Base-by-base conservation (phyloP, 345 rosid genomes). In the Eucalyptus camaldulensis region DNA sequence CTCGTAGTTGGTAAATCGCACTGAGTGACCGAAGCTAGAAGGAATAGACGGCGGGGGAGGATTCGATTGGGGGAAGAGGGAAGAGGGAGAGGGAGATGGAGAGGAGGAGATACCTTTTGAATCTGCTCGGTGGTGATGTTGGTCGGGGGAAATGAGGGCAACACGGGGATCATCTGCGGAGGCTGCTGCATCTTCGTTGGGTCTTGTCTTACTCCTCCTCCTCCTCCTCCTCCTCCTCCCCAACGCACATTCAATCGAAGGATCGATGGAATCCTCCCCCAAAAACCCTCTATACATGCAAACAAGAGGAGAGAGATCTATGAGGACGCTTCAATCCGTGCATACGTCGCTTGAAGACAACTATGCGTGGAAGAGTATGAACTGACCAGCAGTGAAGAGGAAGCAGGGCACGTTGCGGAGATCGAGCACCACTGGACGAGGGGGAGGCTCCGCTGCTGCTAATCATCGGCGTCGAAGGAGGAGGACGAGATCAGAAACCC, bases 71-170 rank as follows among this genome's bases (percentile, higher is more conserved):
- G 17, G 51, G 51, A 49, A 49, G 51, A 49, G 51, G 51, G 51
- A 13, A 49, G 51, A 49, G 51, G 51, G 50, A 49, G 51, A 43
- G 44, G 47, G 47, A 45, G 47, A 49, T 6, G 51, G 51, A 50
- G 43, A 81, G 60, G 90, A 43, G 31, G 31, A 31, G 62, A 7
- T 62, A 95, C 99, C 99, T 96, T 96, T 91, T 97, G 99, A 95
- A 97, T 96, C 95, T 49, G 99, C 91, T 97, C 98, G 62, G 99
- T 96, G 87, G 97, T 95, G 93, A 96, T 94, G 90, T 94, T 96
- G 7, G 95, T 88, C 8, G 95, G 94, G 10, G 98, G 96, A 88
- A 91, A 94, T 6, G 99, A 92, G 89, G 97, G 94, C 96, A 95
- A 93, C 89, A 94, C 89, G 49, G 96, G 96, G 86, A 95, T 92